Evolutionary conservation across 139 green algal species (phyloP).

Genomic region (Chlorella sorokiniana): DNA sequence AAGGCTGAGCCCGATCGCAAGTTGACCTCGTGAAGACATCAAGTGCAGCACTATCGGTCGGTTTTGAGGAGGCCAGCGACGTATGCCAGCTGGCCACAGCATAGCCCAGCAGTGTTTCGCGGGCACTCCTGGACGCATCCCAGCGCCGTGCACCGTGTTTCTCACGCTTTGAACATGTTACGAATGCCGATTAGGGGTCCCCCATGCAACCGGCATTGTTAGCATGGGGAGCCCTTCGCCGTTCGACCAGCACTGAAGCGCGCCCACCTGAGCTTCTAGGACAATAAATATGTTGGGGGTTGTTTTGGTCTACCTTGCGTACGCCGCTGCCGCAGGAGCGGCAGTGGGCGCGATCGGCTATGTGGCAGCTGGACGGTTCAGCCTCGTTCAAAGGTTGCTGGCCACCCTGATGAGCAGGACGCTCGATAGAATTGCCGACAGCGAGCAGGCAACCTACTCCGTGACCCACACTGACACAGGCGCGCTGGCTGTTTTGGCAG

Average conservation of each 20-base stretch:
- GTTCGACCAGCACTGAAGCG: no score
- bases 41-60: no score
- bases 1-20: neutral
- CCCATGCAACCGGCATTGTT: no score
- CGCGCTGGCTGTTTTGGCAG: neutral
- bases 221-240: no score
- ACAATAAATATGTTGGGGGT: neutral
- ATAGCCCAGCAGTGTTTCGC: no score
- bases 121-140: no score
- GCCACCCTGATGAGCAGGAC: constrained; percentile 3
- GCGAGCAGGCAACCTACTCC: constrained; percentile 8
- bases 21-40: no score
- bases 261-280: neutral
- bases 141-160: no score
- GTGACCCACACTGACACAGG: constrained; percentile 44
- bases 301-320: constrained; percentile 11
- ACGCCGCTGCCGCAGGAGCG: neutral
- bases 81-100: no score
- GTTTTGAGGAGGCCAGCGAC: no score
- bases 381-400: constrained; percentile 44
- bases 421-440: constrained; percentile 6
- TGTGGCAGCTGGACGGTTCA: constrained; percentile 25
- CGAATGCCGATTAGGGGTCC: no score
- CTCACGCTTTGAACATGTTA: no score
- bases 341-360: constrained; percentile 15